Evolutionary conservation across 2,329 filamentous ascomycete genomes (phyloP), one percentile per base, ranked within the genome.

Genomic region (Daldinia sp.): DNA sequence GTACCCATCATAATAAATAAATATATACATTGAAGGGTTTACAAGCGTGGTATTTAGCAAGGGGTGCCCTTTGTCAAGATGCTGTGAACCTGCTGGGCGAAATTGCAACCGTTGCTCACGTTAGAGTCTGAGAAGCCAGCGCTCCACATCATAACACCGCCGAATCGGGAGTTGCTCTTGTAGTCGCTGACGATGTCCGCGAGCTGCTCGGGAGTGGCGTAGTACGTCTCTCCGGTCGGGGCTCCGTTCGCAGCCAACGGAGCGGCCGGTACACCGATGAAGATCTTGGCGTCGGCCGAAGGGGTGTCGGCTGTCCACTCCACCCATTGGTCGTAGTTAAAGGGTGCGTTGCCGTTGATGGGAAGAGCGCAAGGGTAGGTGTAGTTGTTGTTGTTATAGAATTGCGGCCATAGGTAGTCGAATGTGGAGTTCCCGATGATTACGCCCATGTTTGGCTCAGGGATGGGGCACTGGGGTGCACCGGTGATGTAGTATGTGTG

Each of bases 401-500:
- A 82, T 68, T 83, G 80, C 15, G 82, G 72, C 66, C 77, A 81
- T 6, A 83, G 68, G 48, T 75, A 74, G 63, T 82, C 79, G 60
- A 81, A 82, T 35, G 70, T 61, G 69, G 76, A n/a, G 23, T 75
- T 73, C 25, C 70, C 71, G 48, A 82, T 75, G 17, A 78, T 73
- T 10, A 67, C 67, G 19, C 76, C 75, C 73, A 81, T 77, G 61
- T 81, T 78, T 1, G 74, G 75, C 53, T 82, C 80, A 0, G 80
- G 80, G n/a, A 81, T 74, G 1, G 77, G 73, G 59, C 80, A 82
- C 58, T 82, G 80, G 0, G 80, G 80, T 3, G 80, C 79, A 4
- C 78, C 80, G n/a, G 78, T 79, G 64, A 86, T 80, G 66, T 82
- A 79, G 64, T 80, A 82, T 7, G 68, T 70, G 45, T 76, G 74